Evolutionary conservation across 768 basidiomycete genomes (phyloP).

Genomic region (Agrocybe pediades): DNA sequence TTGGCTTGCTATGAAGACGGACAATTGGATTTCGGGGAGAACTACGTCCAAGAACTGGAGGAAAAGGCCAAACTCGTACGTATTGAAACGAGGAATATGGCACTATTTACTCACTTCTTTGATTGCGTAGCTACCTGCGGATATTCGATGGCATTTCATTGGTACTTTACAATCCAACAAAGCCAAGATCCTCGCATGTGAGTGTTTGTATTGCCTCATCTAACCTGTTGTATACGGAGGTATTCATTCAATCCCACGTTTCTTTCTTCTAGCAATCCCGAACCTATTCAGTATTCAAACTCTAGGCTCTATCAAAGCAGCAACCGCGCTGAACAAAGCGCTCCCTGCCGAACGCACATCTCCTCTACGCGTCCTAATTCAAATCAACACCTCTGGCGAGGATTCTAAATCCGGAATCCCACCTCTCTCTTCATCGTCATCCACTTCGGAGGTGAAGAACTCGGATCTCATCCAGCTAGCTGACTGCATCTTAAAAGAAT

Average conservation of each 20-base stretch:
- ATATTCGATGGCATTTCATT: conserved; percentile 97
- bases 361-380: conserved; percentile 82
- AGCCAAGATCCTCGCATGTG: conserved; percentile 85
- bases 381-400: conserved; percentile 97
- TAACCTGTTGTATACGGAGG: too few relatives aligned
- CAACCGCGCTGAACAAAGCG: conserved; percentile 75
- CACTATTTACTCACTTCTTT: too few relatives aligned
- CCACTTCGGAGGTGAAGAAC: conserved; percentile 28
- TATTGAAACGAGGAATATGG: not conserved
- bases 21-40: conserved; percentile 95
- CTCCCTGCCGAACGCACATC: conserved; percentile 54
- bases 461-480: conserved; percentile 70
- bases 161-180: conserved; percentile 94
- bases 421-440: conserved; percentile 48
- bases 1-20: conserved; percentile 78
- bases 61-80: conserved; percentile 76
- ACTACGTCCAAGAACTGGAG: conserved; percentile 92
- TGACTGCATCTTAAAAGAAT: conserved; percentile 64
- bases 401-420: conserved; percentile 84
- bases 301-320: conserved; percentile 78
- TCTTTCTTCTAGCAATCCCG: conserved; percentile 63
- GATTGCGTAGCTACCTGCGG: conserved; percentile 83
- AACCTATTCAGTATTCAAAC: conserved; percentile 91
- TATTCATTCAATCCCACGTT: not conserved
- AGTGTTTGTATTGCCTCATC: conserved; percentile 14